These are phyloP conservation scores for Stagonosporopsis vannaccii DNA, from an alignment of 2,329 filamentous ascomycete species.

Conservation along the genomic window DNA sequence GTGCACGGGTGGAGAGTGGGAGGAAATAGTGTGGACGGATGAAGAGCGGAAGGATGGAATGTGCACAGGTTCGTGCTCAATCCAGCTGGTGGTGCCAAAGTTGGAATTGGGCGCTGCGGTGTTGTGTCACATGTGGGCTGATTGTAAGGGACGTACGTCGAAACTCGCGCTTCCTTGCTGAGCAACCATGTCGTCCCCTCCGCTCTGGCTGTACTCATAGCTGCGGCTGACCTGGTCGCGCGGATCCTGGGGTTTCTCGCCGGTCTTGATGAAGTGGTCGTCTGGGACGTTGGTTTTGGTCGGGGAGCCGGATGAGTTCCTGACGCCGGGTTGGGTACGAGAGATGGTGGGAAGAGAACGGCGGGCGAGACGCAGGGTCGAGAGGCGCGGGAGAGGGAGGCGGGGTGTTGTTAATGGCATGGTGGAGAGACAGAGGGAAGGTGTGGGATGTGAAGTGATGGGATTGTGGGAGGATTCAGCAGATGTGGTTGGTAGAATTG, in stretches of 20 bases:
- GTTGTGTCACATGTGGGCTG: not conserved
- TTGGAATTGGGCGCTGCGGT: too few species aligned
- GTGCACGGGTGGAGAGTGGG: too few species aligned
- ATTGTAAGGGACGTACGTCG: not conserved
- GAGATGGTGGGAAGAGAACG: too few species aligned
- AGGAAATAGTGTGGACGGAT: too few species aligned
- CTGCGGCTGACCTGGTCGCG: not conserved
- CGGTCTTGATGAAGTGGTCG: not conserved
- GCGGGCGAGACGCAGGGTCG: not conserved
- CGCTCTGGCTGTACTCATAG: conserved; percentile 1
- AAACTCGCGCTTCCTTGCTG: not conserved
- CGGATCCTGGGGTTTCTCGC: not conserved
- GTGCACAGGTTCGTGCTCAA: too few species aligned
- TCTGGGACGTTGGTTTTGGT: not conserved
- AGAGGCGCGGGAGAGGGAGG: not conserved
- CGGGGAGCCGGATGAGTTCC: not conserved
- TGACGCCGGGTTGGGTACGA: not conserved
- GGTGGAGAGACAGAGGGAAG: too few species aligned
- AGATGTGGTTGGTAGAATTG: too few species aligned
- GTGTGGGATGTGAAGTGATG: too few species aligned
- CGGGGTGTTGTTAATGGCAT: too few species aligned
- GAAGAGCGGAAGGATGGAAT: too few species aligned
- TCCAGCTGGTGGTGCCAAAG: too few species aligned
- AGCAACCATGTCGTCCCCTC: not conserved
- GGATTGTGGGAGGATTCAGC: too few species aligned